Evolutionary conservation across 2,329 filamentous ascomycete genomes (phyloP), one percentile per base, ranked within the genome.

Genomic region (Coniochaeta ligniaria): DNA sequence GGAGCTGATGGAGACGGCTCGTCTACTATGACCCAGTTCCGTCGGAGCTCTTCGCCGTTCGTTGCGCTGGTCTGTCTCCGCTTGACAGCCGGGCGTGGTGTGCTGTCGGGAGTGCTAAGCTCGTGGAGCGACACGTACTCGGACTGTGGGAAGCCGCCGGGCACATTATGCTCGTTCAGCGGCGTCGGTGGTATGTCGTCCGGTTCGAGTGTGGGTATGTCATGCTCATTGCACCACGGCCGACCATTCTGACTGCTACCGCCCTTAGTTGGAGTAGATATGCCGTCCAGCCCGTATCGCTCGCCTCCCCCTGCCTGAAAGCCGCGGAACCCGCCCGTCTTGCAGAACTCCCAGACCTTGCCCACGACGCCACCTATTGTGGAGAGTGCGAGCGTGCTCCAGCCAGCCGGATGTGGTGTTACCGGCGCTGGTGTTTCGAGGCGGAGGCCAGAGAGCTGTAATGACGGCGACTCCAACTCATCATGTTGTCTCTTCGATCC

Each of bases 301-400:
- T 79, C 80, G 9, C 93, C 94, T 3, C 89, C 91, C 8, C 93
- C 94, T 14, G 93, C 92, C 63, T 93, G 87, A 72, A 97, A 97
- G 0, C 93, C 93, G 60, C 83, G 83, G 69, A 97, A 96, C 0
- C 89, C 84, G 9, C 82, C 85, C 0, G 78, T 76, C 71, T 80
- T 90, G 76, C 93, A 96, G 68, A 96, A 95, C 66, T 92, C 84
- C 83, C 91, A 92, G 0, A 96, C 86, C 68, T 88, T 94, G 20
- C 91, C 90, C 1, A 90, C 84, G 3, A 90, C 84, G 31, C 81
- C 85, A 1, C 86, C 86, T 8, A 91, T 80, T 0, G 89, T 80
- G 45, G 76, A 82, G 35, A 91, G 76, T 6, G 89, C 82, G 57
- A 83, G 74, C 20, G 77, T 76, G 33, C 83, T 80, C 87, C 85